A percentile compares a stretch with the other conserved stretches of the same genome.
phyloP scores from a whole-genome alignment of 495 filamentous ascomycete species.

The Penicillium longicatenatum region DNA sequence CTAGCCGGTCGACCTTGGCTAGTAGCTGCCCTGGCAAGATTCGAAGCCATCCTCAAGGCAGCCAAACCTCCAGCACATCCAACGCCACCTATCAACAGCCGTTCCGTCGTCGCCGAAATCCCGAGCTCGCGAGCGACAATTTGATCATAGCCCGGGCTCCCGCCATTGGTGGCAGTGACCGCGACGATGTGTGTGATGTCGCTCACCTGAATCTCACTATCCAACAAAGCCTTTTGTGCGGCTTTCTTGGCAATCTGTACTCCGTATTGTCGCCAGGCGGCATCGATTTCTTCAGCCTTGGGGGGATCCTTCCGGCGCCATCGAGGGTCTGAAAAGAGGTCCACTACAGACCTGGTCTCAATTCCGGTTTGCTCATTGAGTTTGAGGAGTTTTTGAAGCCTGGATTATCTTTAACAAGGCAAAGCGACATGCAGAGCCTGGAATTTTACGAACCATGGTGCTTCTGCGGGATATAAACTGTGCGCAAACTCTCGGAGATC shows the following conservation, averaged over 20 bases:
- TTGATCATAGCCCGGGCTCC: conserved; percentile 69
- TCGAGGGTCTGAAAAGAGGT: conserved; percentile 53
- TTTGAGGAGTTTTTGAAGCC: conserved; percentile 53
- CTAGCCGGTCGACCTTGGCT: conserved; percentile 38
- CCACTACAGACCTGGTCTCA: conserved; percentile 60
- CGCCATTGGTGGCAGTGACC: conserved; percentile 67
- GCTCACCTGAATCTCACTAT: conserved; percentile 40
- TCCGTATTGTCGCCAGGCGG: conserved; percentile 57
- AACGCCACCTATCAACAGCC: conserved; percentile 62
- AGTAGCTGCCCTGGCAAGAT: conserved; percentile 59
- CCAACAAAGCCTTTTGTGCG: conserved; percentile 59
- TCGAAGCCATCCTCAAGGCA: conserved; percentile 60
- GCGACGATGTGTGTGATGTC: conserved; percentile 67
- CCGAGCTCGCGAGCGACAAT: conserved; percentile 58
- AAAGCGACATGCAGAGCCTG: background rate
- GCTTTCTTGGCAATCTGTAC: conserved; percentile 59
- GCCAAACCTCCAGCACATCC: conserved; percentile 68
- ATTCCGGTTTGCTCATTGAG: conserved; percentile 68
- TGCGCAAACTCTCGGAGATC: background rate
- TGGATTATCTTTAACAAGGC: conserved; percentile 3
- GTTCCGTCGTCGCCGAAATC: conserved; percentile 51
- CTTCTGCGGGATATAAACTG: background rate
- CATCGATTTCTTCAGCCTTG: conserved; percentile 55
- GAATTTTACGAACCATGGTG: background rate
- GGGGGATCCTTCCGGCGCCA: conserved; percentile 46